phyloP scores from a whole-genome alignment of 495 filamentous ascomycete species.

The Penicillium robsamsonii region DNA sequence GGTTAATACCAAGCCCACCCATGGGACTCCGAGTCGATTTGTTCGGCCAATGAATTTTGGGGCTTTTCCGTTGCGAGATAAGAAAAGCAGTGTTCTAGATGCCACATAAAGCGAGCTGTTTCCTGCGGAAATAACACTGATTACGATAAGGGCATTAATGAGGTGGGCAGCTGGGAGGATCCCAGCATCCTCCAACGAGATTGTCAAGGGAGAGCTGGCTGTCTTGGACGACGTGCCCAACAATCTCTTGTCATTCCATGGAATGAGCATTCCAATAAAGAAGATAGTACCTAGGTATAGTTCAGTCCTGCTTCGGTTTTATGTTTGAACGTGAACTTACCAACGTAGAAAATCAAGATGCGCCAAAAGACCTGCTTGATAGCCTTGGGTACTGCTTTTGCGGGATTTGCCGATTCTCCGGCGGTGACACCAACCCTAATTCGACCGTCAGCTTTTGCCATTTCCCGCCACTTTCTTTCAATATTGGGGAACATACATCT shows the following conservation, averaged over 20 bases:
- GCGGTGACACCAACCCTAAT: conserved; percentile 63
- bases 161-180: conserved; percentile 65
- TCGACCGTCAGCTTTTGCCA: background rate
- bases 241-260: conserved; percentile 45
- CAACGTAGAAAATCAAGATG: conserved; percentile 69
- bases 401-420: conserved; percentile 62
- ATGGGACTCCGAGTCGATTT: conserved; percentile 63
- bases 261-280: conserved; percentile 71
- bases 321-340: conserved; percentile 32
- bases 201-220: conserved; percentile 71
- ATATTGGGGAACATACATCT: conserved; percentile 42
- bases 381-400: conserved; percentile 59
- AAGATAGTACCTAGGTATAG: conserved; percentile 46
- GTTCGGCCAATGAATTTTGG: conserved; percentile 63
- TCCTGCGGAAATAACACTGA: conserved; percentile 66
- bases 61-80: conserved; percentile 64
- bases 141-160: conserved; percentile 70
- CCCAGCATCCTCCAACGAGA: conserved; percentile 65
- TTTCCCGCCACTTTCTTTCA: too few relatives aligned
- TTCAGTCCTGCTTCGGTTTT: background rate
- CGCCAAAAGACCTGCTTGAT: conserved; percentile 73
- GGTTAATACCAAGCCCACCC: conserved; percentile 58
- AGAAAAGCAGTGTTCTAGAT: conserved; percentile 63
- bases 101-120: conserved; percentile 69
- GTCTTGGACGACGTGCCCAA: conserved; percentile 48